Base-by-base conservation (phyloP, 2,329 filamentous ascomycete genomes). In the Penicillium corylophilum region DNA sequence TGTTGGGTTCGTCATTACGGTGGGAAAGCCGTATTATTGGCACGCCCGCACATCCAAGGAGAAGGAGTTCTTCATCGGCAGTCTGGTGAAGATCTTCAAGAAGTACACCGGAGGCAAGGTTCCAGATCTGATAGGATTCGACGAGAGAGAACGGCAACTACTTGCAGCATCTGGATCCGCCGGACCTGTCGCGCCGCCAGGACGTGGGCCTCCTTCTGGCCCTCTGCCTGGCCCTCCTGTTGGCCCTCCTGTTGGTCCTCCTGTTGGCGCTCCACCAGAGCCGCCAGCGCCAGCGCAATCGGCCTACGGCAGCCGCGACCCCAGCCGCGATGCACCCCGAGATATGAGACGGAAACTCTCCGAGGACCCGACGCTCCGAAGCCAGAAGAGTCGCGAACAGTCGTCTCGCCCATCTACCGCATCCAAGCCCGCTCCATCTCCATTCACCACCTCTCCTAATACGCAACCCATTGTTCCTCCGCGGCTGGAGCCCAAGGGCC, bases 31-130 rank as follows among this genome's bases (percentile, higher is more conserved):
- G 0, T 99, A 99, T 74, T 99, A 94, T 71, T 99, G 94, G 94
- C 85, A 95, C 71, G 91, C 94, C 29, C 86, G 90, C 59, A 94
- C 90, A 1, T 82, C 89, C 47, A 96, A 96, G 76, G 94, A 99
- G 74, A 97, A 96, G 79, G 93, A 96, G 69, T 97, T 97, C 75
- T 99, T 99, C 73, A 94, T 99, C 65, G 91, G 89, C 29, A 96
- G 92, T 71, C 75, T 97, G 62, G 85, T 97, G 67, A 99, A 97
- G 73, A 96, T 99, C 60, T 99, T 89, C 71, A 86, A 86, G 64
- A 99, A 97, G 74, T 99, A 97, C 69, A 97, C 94, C 1, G 89
- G 90, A 24, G 93, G 93, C 12, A 88, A 86, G 64, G 74, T 84
- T 28, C 94, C 94, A 2, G 82, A 88, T 52, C 79, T 99, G 46